A percentile compares a stretch with the other conserved stretches of the same genome.
phyloP scores from a whole-genome alignment of 176 grass and related monocot genomes.

The Triticum monococcum region DNA sequence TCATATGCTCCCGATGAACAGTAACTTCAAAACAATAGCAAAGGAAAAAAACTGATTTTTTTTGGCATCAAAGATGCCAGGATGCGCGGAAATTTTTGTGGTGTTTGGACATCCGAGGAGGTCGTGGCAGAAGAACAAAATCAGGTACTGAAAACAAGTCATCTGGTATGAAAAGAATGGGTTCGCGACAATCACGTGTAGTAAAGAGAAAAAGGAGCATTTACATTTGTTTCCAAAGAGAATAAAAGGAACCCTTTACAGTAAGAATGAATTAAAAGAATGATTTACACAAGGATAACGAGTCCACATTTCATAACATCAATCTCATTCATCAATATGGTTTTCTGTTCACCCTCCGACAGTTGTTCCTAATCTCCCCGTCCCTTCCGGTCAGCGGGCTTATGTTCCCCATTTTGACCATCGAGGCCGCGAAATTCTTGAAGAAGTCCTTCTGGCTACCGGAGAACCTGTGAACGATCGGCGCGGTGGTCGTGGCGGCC shows the following conservation, averaged over 20 bases:
- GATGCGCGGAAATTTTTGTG: no score
- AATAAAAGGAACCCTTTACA: background rate
- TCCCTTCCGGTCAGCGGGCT: constrained; percentile 26
- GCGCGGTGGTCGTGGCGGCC: background rate
- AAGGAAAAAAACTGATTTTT: no score
- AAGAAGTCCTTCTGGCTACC: constrained; percentile 43
- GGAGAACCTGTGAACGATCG: constrained; percentile 16
- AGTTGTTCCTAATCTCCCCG: constrained; percentile 53
- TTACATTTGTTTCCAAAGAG: background rate
- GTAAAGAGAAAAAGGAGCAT: no score
- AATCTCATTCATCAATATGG: background rate
- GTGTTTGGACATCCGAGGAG: no score
- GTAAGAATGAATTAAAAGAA: background rate
- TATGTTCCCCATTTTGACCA: constrained; percentile 67
- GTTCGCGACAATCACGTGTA: no score
- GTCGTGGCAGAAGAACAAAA: no score
- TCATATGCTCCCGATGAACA: no score
- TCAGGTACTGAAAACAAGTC: no score
- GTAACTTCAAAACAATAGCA: no score
- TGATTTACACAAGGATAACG: background rate
- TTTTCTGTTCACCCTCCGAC: constrained; percentile 32
- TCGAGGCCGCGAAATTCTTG: constrained; percentile 24
- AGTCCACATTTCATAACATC: background rate
- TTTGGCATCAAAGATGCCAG: no score
- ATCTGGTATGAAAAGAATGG: no score